A percentile compares a stretch with the other conserved stretches of the same genome.
phyloP scores from a whole-genome alignment of 305 asterid genomes.

The Fraxinus platypoda region DNA sequence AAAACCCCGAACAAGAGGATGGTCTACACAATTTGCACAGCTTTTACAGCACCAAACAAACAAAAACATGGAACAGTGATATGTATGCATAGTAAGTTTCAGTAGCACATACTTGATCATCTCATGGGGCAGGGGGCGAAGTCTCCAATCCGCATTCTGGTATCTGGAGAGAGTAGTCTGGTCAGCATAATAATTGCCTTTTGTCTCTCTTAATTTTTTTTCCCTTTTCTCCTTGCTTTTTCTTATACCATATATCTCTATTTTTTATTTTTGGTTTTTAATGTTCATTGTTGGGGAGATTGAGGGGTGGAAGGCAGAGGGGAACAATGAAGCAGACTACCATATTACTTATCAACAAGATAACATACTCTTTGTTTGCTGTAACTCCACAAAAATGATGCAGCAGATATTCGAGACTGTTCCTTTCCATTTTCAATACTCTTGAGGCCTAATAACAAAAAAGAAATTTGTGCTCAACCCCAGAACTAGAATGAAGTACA shows the following conservation, averaged over 20 bases:
- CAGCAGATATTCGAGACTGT: slow-evolving; percentile 83
- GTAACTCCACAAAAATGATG: slow-evolving; percentile 82
- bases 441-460: slow-evolving; percentile 74
- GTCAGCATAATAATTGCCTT: slow-evolving; percentile 26
- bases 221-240: background rate
- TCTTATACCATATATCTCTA: background rate
- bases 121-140: slow-evolving; percentile 85
- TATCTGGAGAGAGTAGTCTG: slow-evolving; percentile 51
- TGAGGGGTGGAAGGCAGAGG: background rate
- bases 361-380: slow-evolving; percentile 90
- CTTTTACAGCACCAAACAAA: background rate
- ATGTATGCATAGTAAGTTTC: background rate
- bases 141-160: slow-evolving; percentile 99
- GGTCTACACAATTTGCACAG: slow-evolving; percentile 7
- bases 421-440: slow-evolving; percentile 84
- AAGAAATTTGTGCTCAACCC: slow-evolving; percentile 24
- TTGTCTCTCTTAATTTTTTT: slow-evolving; percentile 7
- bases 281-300: slow-evolving; percentile 7
- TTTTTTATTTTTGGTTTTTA: slow-evolving; percentile 10
- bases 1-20: background rate
- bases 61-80: slow-evolving; percentile 7
- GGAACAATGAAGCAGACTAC: slow-evolving; percentile 6
- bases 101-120: slow-evolving; percentile 65
- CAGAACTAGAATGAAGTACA: slow-evolving; percentile 20
- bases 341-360: slow-evolving; percentile 24